Evolutionary conservation across 2,329 filamentous ascomycete genomes (phyloP), one percentile per base, ranked within the genome.

Genomic region (Xylaria sp.): DNA sequence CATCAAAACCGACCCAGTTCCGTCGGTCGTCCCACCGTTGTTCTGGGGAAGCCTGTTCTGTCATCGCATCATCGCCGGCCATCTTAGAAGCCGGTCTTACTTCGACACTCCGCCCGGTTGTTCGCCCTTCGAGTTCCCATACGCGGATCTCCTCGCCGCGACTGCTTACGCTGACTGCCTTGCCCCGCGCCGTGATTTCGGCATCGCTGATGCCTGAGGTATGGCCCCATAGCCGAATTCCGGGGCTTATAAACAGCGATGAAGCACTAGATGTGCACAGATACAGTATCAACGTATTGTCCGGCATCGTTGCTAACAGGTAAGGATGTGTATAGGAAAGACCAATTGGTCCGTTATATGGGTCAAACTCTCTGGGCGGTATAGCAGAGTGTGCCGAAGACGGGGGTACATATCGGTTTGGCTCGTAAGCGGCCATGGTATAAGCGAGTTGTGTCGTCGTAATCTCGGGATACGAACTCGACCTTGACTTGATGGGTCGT

Each of bases 141-240:
- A 96, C 85, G 5, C 92, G 84, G 62, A 91, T 84, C 71, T 91
- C 88, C 59, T 88, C 86, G 34, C 91, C 92, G n/a, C 85, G 80
- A 18, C 82, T 81, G 74, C 90, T 94, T 54, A 96, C 88, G n/a
- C 91, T 95, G 3, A 97, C 90, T 0, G 92, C 92, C 73, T 92
- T 95, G 16, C 92, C 92, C 44, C 89, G 84, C 50, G 89, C 84
- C 16, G 90, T 92, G 57, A 96, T 90, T 68, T 95, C 88, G 6
- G 90, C 91, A 37, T 90, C 88, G 53, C 90, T 91, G 39, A 97
- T 91, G 2, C 90, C 90, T 1, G 92, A 95, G 0, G 92, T 96
- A 70, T 96, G 92, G 6, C 92, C 92, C 90, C 91, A 96, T 4
- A 97, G 82, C 34, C 91, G 83, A 64, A 86, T 87, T 0, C 89